A percentile compares a stretch with the other conserved stretches of the same genome.
These are phyloP conservation scores for Heliocybe sulcata DNA, from an alignment of 1,284 basidiomycete species.

Conservation along the genomic window DNA sequence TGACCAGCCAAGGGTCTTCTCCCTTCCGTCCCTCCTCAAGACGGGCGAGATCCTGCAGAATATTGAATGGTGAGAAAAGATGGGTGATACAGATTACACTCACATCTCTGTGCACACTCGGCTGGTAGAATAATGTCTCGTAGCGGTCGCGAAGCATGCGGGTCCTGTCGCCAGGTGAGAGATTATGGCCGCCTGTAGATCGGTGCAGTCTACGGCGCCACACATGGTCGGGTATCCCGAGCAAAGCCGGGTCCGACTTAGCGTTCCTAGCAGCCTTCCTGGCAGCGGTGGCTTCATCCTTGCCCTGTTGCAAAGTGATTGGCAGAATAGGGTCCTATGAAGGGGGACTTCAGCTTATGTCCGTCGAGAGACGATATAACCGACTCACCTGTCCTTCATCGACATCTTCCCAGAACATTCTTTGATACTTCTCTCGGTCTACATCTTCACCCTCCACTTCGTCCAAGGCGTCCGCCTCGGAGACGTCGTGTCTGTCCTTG, in stretches of 20 bases:
- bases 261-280: slow-evolving; percentile 26
- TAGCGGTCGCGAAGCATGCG: neutral
- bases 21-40: neutral
- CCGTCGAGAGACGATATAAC: neutral
- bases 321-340: slow-evolving; percentile 53
- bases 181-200: neutral
- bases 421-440: slow-evolving; percentile 58
- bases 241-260: slow-evolving; percentile 25
- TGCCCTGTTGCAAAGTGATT: slow-evolving; percentile 33
- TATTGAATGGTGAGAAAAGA: neutral
- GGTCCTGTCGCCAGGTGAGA: neutral
- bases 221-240: slow-evolving; percentile 7
- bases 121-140: neutral
- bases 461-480: slow-evolving; percentile 54
- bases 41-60: neutral
- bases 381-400: slow-evolving; percentile 52
- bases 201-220: neutral
- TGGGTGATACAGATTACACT: neutral
- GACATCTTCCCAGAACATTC: slow-evolving; percentile 69
- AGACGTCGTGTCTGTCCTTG: slow-evolving; percentile 31
- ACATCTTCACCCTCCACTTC: slow-evolving; percentile 47
- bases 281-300: slow-evolving; percentile 15
- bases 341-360: neutral
- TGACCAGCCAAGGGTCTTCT: neutral
- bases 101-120: neutral